Conservation (phyloP, 768 basidiomycete species). For the Collybia mongolica region DNA sequence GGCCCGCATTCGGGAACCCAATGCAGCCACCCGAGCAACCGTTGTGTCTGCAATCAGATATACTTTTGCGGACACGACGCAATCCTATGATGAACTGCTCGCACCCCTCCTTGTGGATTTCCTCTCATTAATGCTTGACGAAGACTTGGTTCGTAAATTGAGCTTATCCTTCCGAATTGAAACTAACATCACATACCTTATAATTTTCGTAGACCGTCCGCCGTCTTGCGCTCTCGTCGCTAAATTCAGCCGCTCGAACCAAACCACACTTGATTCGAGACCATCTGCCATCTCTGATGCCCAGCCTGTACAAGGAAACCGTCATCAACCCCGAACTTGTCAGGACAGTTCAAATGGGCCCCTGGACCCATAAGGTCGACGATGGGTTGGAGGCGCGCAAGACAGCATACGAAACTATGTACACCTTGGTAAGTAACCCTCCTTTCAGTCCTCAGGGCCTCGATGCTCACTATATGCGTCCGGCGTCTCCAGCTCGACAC, state of each 20-base stretch:
- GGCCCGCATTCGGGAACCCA: conserved; percentile 68
- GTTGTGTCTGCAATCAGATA: conserved; percentile 94
- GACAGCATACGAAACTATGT: conserved; percentile 97
- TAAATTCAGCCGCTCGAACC: conserved; percentile 94
- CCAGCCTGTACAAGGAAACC: conserved; percentile 86
- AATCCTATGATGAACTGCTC: conserved; percentile 87
- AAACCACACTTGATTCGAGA: conserved; percentile 92
- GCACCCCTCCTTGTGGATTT: conserved; percentile 89
- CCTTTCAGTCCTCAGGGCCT: neutral
- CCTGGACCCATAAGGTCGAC: conserved; percentile 96
- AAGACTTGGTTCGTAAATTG: conserved; percentile 65
- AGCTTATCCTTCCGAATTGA: neutral
- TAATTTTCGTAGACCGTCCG: conserved; percentile 69
- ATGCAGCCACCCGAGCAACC: conserved; percentile 76
- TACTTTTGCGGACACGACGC: conserved; percentile 84
- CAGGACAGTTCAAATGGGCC: conserved; percentile 93
- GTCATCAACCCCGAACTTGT: conserved; percentile 75
- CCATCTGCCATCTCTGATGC: conserved; percentile 73
- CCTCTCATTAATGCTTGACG: conserved; percentile 85
- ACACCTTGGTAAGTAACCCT: conserved; percentile 72
- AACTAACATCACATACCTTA: neutral
- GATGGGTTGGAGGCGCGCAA: conserved; percentile 96
- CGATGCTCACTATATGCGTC: neutral
- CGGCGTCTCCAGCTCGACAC: conserved; percentile 70
- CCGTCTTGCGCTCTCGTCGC: conserved; percentile 81